Conservation (phyloP, 129 eudicot species). For the Flaveria robusta region DNA sequence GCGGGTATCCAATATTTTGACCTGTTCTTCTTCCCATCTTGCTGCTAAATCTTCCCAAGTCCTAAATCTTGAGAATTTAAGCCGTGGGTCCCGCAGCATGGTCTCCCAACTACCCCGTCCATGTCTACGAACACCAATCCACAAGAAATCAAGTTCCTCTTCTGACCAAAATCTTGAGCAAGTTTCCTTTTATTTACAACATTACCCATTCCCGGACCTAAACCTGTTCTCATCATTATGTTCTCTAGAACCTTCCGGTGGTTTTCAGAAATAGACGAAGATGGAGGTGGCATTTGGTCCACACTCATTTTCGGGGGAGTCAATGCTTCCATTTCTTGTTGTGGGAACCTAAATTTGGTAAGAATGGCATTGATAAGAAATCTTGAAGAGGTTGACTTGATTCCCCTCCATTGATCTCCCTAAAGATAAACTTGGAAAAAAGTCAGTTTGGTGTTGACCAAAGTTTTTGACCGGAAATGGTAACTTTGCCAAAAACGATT, state of each 20-base stretch:
- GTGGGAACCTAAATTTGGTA: slow-evolving; percentile 67
- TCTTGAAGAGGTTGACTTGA: slow-evolving; percentile 34
- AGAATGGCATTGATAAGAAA: slow-evolving; percentile 48
- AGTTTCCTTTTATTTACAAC: slow-evolving; percentile 42
- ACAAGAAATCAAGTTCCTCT: slow-evolving; percentile 89
- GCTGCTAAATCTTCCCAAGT: slow-evolving; percentile 63
- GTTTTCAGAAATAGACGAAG: slow-evolving; percentile 72
- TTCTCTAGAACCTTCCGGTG: slow-evolving; percentile 88
- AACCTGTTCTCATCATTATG: slow-evolving; percentile 71
- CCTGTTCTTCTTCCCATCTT: slow-evolving; percentile 92
- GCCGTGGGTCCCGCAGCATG: slow-evolving; percentile 72
- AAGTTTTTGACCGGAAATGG: slow-evolving; percentile 49
- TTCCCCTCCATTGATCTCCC: slow-evolving; percentile 57
- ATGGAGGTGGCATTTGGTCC: slow-evolving; percentile 53
- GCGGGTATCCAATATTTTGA: slow-evolving; percentile 55
- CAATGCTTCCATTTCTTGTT: slow-evolving; percentile 54
- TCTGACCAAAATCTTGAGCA: slow-evolving; percentile 78
- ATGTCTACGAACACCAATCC: slow-evolving; percentile 96
- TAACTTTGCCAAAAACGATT: slow-evolving; percentile 53
- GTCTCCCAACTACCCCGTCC: slow-evolving; percentile 89
- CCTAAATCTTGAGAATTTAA: slow-evolving; percentile 68
- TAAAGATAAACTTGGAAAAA: slow-evolving; percentile 60
- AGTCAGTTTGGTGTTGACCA: slow-evolving; percentile 51
- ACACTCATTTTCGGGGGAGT: slow-evolving; percentile 50
- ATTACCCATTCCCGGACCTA: slow-evolving; percentile 60